Evolutionary conservation across 192 early-diverging fungal genomes (phyloP), one percentile per base, ranked within the genome.

Genomic region (Umbelopsis sp.): DNA sequence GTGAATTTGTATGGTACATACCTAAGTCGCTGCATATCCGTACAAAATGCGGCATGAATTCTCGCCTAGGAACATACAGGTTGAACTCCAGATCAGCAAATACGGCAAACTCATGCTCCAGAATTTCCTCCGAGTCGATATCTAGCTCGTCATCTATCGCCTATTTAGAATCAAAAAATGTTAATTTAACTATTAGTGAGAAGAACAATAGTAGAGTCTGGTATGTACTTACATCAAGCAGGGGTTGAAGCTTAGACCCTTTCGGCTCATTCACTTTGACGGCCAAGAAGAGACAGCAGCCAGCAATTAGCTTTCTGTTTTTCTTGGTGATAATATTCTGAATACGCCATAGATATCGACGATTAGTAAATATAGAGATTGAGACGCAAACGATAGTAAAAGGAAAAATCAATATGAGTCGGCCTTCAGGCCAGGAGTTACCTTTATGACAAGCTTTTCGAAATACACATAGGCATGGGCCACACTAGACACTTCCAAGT

Each of bases 11-110:
- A 12, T 9, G 25, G 77, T 56, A 49, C 47, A n/a, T 83, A 83
- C 89, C 89, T 69, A 85, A 74, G 8, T 81, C 81, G 45, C 86
- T 81, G 36, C 94, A 85, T 77, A 97, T 91, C 51, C 92, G 88
- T 69, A 94, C 87, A 69, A 99, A 89, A 77, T 99, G 97, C 1
- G 97, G 96, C 87, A 95, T 88, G 44, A 98, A 90, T 79, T 97
- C 95, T 73, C 88, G 85, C 22, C 86, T 76, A 1, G 97, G 93
- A 20, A 97, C 74, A 82, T 92, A 97, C 20, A 99, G 80, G 21
- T 87, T 91, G 76, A 99, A 99, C 24, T 96, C 95, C 36, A 99
- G 88, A 50, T 91, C 85, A 0, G 94, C 87, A 87, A 95, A 99
- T 3, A 96, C 91, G 32, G 88, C 75, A 82, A 98, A 98, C 81